A percentile compares a stretch with the other conserved stretches of the same genome.
Evolutionary conservation across 164 flowering plant genomes (phyloP).

Genomic region (Magnolia kwangsiensis): DNA sequence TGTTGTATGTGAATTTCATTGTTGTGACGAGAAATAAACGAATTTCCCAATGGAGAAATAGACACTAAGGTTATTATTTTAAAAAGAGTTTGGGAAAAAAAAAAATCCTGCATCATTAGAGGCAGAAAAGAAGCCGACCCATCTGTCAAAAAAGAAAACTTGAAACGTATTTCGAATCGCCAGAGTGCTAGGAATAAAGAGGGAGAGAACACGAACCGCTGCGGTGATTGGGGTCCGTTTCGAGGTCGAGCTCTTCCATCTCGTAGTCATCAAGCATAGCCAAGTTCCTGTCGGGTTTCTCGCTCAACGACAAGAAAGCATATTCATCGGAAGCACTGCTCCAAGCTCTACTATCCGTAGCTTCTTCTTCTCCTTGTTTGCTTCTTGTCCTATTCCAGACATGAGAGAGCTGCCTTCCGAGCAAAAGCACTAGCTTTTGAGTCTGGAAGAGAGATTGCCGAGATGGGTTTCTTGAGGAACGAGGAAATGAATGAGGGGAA

Average conservation of each 20-base stretch:
- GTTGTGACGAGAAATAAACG: too few species aligned
- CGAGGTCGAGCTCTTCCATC: constrained; percentile 56
- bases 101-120: neutral
- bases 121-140: neutral
- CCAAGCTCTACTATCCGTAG: constrained; percentile 2
- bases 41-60: too few species aligned
- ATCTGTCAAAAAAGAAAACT: neutral
- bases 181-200: neutral
- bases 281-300: constrained; percentile 74
- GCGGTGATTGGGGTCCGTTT: constrained; percentile 53
- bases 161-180: neutral
- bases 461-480: constrained; percentile 14
- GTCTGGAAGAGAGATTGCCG: constrained; percentile 16
- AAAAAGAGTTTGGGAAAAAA: too few species aligned
- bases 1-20: too few species aligned
- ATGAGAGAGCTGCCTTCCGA: constrained; percentile 11
- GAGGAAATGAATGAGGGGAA: constrained; percentile 3
- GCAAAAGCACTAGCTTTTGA: constrained; percentile 15
- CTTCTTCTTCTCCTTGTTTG: constrained; percentile 4
- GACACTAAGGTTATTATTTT: too few species aligned
- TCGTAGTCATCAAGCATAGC: constrained; percentile 87
- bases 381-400: neutral
- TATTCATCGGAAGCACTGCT: constrained; percentile 26
- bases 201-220: constrained; percentile 48
- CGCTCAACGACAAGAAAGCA: constrained; percentile 55